phyloP scores from a whole-genome alignment of 768 basidiomycete genomes.

The Russula olivacea region DNA sequence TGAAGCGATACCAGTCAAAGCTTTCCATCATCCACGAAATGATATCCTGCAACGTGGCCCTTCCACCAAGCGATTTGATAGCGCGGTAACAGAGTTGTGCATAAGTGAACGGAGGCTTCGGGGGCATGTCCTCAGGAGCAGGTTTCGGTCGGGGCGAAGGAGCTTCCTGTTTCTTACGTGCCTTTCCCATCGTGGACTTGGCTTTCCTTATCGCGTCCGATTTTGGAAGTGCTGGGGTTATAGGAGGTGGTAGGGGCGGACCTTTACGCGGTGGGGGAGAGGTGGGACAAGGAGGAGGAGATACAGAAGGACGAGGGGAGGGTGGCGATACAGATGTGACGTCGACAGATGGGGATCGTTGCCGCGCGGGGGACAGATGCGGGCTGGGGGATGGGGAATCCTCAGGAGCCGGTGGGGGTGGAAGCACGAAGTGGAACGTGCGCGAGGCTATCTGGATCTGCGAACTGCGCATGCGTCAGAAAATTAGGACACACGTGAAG shows the following conservation, averaged over 20 bases:
- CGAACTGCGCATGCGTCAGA: conserved; percentile 48
- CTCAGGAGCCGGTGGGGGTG: conserved; percentile 75
- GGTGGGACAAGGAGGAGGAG: conserved; percentile 53
- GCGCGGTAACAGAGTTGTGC: conserved; percentile 88
- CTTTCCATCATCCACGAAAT: conserved; percentile 86
- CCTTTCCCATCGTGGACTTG: conserved; percentile 17
- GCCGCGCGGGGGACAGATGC: conserved; percentile 53
- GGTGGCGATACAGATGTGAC: conserved; percentile 68
- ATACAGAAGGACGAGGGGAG: conserved; percentile 72
- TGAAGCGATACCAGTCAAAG: conserved; percentile 86
- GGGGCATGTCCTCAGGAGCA: conserved; percentile 72
- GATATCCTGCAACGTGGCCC: conserved; percentile 88
- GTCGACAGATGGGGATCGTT: conserved; percentile 76
- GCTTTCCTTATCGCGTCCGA: conserved; percentile 46
- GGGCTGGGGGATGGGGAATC: conserved; percentile 80
- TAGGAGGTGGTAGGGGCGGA: conserved; percentile 42
- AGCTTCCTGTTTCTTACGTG: conserved; percentile 27
- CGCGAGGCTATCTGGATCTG: conserved; percentile 97
- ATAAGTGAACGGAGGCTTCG: conserved; percentile 87
- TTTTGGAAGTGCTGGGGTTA: conserved; percentile 49
- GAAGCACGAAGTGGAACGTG: conserved; percentile 94
- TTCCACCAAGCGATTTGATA: conserved; percentile 72
- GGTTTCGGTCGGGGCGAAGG: conserved; percentile 37
- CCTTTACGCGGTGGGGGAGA: conserved; percentile 42
- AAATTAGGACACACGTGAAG: conserved; percentile 17